Evolutionary conservation across 1,284 basidiomycete genomes (phyloP), one percentile per base, ranked within the genome.

Genomic region (Cryptococcus wingfieldii): DNA sequence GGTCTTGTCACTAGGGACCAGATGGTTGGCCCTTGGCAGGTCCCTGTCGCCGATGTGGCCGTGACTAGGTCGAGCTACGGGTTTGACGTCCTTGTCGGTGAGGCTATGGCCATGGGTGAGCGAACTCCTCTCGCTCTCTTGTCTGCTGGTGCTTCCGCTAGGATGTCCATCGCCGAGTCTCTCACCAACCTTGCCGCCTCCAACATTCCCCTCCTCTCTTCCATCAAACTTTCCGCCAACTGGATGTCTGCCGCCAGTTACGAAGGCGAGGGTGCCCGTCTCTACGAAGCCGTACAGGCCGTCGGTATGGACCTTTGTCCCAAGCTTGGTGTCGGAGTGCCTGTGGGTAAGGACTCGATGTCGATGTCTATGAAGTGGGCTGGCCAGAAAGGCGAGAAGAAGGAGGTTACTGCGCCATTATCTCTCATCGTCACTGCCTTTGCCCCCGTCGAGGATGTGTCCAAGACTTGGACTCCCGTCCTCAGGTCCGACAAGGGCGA

Each of bases 261-360:
- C 74, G 83, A 84, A 50, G 92, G 94, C 28, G 95, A 99, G 72
- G 95, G 95, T 28, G 86, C 87, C 1, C 86, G 84, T 19, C 81
- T 99, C 52, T 98, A 96, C 78, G 89, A 90, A 60, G 95, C 94
- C 18, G 96, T 98, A 6, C 79, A 88, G 61, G 91, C 96, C 3
- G 84, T 98, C 48, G 95, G 96, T 10, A 83, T 95, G 80, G 91
- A 96, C 59, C 80, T 99, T 12, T 98, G 96, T 75, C 94, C 95
- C n/a, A 85, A 84, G 23, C 83, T 99, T 13, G 94, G 95, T 12
- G 80, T 98, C 23, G 89, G 92, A 25, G 92, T 99, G 51, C 96
- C 95, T 0, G 95, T 98, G 38, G 95, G 96, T 34, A 99, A 99
- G 79, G 95, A 99, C 77, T 97, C 93, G 3, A 98, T 99, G 96